These are phyloP conservation scores for Taiozyma sp. DNA, from an alignment of 1,139 yeast species.

Conservation along the genomic window DNA sequence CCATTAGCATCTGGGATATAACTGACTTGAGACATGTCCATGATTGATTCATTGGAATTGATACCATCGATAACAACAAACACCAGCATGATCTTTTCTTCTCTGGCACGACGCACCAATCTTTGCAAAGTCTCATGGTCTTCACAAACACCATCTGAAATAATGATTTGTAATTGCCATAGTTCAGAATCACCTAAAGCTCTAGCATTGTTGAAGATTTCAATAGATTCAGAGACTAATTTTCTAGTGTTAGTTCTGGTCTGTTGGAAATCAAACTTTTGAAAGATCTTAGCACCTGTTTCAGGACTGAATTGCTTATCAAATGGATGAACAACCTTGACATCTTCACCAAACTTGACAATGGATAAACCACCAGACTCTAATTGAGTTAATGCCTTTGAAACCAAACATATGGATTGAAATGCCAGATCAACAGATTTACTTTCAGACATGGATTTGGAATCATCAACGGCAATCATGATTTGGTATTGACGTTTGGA, in stretches of 20 bases:
- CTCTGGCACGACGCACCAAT: conserved; percentile 87
- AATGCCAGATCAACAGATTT: conserved; percentile 86
- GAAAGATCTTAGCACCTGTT: conserved; percentile 79
- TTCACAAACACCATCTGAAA: conserved; percentile 96
- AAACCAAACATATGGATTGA: conserved; percentile 89
- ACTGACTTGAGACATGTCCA: conserved; percentile 92
- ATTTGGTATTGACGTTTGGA: conserved; percentile 96
- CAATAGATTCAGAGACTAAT: conserved; percentile 66
- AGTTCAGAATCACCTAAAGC: conserved; percentile 53
- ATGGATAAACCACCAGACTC: conserved; percentile 93
- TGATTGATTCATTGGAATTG: conserved; percentile 74
- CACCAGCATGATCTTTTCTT: conserved; percentile 89
- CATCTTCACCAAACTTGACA: conserved; percentile 84
- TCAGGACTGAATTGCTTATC: conserved; percentile 79
- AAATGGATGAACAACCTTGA: conserved; percentile 85
- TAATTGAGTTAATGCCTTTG: conserved; percentile 88
- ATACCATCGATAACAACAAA: conserved; percentile 93
- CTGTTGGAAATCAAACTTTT: conserved; percentile 89
- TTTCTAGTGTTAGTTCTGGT: conserved; percentile 77
- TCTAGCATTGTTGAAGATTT: conserved; percentile 63
- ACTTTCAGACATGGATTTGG: conserved; percentile 95
- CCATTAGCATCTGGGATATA: conserved; percentile 72
- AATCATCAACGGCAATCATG: conserved; percentile 96
- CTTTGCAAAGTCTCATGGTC: conserved; percentile 80
- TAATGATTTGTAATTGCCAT: conserved; percentile 91